Base-by-base conservation (phyloP, 1,284 basidiomycete genomes). In the Moesziomyces antarcticus region DNA sequence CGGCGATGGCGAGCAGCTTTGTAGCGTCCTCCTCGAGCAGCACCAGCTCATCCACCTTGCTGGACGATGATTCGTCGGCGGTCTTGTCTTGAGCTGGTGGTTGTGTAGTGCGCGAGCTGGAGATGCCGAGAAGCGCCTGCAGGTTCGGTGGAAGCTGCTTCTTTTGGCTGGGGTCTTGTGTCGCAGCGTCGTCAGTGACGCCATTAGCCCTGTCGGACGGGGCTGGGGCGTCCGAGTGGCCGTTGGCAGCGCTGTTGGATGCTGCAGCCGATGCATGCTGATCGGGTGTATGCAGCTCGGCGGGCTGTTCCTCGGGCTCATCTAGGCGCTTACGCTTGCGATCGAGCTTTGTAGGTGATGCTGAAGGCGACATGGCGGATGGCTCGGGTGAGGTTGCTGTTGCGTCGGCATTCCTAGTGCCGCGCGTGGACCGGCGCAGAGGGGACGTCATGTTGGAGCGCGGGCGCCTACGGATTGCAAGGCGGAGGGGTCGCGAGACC, bases 241-340 rank as follows among this genome's bases (percentile, higher is more conserved):
- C 37, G 37, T 40, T 40, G 16, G 6, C 16, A 7, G 18, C 14
- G 37, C 16, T 40, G 16, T 7, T 40, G 16, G 37, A 18, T 40
- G 37, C 18, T 16, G 37, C 37, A 18, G 37, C 37, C 18, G 37
- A 18, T 11, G 42, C 14, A 20, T 21, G 45, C 45, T 25, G 45
- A 14, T 47, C 11, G 13, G 13, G 3, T 27, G 37, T 16, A 16
- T 40, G 37, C 14, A 40, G 37, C 16, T 40, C 37, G 37, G 16
- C 2, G 1, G 37, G 37, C 18, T 40, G n/a, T 3, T 60, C 57
- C 11, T 25, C n/a, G 20, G 43, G 37, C 8, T 67, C 70, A 16
- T 73, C 70, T 6, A 16, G 43, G 41, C 64, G 63, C 43, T 67
- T 73, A 20, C 70, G 70, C 43, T 67, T 73, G 45, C 70, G 70